A percentile compares a stretch with the other conserved stretches of the same genome.
Evolutionary conservation across 768 basidiomycete species (phyloP).

Genomic region (Tylopilus sp.): DNA sequence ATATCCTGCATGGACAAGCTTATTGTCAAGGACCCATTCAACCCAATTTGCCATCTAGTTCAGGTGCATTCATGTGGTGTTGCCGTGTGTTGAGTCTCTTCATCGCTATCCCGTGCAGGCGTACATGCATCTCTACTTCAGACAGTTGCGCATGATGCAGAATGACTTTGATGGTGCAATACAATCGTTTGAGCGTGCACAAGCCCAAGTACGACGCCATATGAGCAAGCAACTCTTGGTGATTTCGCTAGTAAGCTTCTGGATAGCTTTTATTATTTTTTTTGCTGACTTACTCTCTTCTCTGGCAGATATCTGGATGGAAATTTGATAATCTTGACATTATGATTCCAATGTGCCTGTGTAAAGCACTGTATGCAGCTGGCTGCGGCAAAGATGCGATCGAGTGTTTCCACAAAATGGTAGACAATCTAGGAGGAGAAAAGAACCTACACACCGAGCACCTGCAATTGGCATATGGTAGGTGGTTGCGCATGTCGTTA

Average conservation of each 20-base stretch:
- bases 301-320: conserved; percentile 3
- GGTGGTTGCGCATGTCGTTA: background rate
- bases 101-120: background rate
- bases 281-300: background rate
- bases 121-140: background rate
- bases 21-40: background rate
- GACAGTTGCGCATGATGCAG: background rate
- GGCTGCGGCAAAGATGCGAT: background rate
- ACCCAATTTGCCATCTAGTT: background rate
- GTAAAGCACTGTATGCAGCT: background rate
- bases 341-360: background rate
- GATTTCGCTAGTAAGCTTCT: conserved; percentile 5
- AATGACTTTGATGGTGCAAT: background rate
- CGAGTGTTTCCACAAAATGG: background rate
- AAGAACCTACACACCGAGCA: background rate
- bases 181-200: background rate
- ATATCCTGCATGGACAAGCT: conserved; percentile 3
- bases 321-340: background rate
- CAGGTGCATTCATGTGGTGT: background rate
- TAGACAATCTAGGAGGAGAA: background rate
- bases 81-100: rapidly evolving
- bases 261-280: too few species aligned
- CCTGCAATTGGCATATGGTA: background rate
- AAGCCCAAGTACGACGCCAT: background rate
- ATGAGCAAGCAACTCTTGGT: background rate